Evolutionary conservation across 1,284 basidiomycete genomes (phyloP).

Genomic region (Leccinum ponderosum): DNA sequence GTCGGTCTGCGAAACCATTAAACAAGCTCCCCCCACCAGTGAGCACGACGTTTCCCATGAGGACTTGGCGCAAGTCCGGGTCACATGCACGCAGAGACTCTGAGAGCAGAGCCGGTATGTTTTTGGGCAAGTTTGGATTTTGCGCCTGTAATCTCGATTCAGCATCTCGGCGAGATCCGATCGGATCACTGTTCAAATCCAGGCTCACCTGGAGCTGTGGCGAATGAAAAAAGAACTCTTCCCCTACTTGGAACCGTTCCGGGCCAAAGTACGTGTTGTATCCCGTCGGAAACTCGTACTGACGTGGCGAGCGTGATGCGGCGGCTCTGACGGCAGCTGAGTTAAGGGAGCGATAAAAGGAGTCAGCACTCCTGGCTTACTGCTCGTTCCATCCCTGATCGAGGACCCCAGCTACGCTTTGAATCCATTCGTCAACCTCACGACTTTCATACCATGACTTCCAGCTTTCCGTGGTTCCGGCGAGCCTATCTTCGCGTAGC

Average conservation of each 20-base stretch:
- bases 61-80: constrained; percentile 86
- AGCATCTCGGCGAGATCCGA: neutral
- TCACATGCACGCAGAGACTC: constrained; percentile 87
- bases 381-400: constrained; percentile 90
- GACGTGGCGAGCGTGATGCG: constrained; percentile 53
- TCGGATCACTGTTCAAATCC: neutral
- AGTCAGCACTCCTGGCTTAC: constrained; percentile 40
- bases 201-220: constrained; percentile 71
- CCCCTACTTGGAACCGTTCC: constrained; percentile 84
- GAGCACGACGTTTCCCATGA: constrained; percentile 92
- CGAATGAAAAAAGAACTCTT: constrained; percentile 87
- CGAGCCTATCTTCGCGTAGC: constrained; percentile 74
- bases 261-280: constrained; percentile 85
- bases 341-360: constrained; percentile 1
- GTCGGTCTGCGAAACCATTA: constrained; percentile 83
- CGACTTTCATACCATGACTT: constrained; percentile 78
- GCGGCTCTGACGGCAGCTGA: constrained; percentile 44
- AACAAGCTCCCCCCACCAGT: constrained; percentile 91
- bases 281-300: constrained; percentile 97
- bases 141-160: constrained; percentile 44
- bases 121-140: constrained; percentile 71
- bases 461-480: constrained; percentile 79
- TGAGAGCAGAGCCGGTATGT: constrained; percentile 76
- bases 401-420: constrained; percentile 82
- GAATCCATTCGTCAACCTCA: constrained; percentile 94